Conservation (phyloP, 164 flowering plant genomes). For the Vitis rotundifolia region DNA sequence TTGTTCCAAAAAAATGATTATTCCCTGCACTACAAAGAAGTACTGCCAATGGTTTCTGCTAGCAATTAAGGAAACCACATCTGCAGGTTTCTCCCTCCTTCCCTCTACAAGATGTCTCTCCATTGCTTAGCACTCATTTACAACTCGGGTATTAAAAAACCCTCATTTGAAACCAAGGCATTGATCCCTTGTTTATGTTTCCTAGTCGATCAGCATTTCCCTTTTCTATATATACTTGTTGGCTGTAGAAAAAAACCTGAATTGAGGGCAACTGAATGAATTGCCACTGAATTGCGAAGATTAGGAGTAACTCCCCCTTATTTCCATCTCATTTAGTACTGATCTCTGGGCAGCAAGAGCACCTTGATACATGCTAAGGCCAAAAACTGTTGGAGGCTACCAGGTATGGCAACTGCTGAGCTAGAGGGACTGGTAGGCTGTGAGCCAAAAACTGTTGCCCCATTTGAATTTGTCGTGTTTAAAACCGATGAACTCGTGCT, state of each 20-base stretch:
- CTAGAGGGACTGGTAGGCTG: conserved; percentile 36
- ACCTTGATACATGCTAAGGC: conserved; percentile 1
- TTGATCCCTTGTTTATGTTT: not conserved
- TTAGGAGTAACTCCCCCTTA: not conserved
- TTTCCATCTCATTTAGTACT: not conserved
- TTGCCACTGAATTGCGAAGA: not conserved
- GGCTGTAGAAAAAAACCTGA: not conserved
- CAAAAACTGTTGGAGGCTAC: not conserved
- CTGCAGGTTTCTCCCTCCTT: not conserved
- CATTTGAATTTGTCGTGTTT: conserved; percentile 54
- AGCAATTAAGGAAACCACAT: not conserved
- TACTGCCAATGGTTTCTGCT: not conserved
- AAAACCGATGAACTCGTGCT: conserved; percentile 53
- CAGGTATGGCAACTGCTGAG: conserved; percentile 12
- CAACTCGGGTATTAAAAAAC: not conserved
- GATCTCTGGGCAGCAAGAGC: not conserved
- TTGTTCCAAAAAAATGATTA: no score
- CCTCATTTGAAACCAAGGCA: not conserved
- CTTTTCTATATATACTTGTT: not conserved
- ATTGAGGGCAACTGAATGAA: not conserved
- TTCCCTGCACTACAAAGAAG: not conserved
- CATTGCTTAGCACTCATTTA: not conserved
- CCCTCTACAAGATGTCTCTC: not conserved
- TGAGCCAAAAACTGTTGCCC: conserved; percentile 46
- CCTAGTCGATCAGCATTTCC: not conserved